A percentile compares a stretch with the other conserved stretches of the same genome.
Evolutionary conservation across 2,329 filamentous ascomycete genomes (phyloP).

Genomic region (Sphaerulina populicola): DNA sequence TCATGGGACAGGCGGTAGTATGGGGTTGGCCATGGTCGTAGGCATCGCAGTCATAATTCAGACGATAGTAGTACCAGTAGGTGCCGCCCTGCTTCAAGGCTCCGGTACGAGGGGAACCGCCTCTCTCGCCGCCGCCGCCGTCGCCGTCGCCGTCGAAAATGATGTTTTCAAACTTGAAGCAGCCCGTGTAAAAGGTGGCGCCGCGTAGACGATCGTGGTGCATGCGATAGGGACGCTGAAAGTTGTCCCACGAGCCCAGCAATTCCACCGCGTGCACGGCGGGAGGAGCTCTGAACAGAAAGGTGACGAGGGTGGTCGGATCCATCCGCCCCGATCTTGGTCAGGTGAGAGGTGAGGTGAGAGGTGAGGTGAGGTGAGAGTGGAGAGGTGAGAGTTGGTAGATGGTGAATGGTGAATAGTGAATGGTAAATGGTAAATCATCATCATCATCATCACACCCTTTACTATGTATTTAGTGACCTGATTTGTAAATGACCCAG

Average conservation of each 20-base stretch:
- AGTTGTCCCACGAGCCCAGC: slow-evolving; percentile 94
- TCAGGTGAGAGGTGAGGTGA: too few species aligned
- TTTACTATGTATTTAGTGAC: too few species aligned
- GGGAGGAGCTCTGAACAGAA: slow-evolving; percentile 36
- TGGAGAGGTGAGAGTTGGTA: too few species aligned
- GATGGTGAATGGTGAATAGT: too few species aligned
- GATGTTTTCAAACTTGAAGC: slow-evolving; percentile 75
- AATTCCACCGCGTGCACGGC: slow-evolving; percentile 64
- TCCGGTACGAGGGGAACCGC: slow-evolving; percentile 42
- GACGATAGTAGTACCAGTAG: slow-evolving; percentile 94
- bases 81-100: slow-evolving; percentile 85
- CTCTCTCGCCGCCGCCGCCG: too few species aligned
- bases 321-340: slow-evolving; percentile 24
- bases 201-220: slow-evolving; percentile 69
- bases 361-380: too few species aligned
- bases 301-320: slow-evolving; percentile 33
- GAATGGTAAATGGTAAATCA: too few species aligned
- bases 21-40: slow-evolving; percentile 64
- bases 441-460: too few species aligned
- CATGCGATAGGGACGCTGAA: slow-evolving; percentile 68
- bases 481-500: too few species aligned
- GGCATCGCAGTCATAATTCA: slow-evolving; percentile 69
- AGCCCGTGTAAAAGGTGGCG: slow-evolving; percentile 73
- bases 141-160: slow-evolving; percentile 58
- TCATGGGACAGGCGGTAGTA: slow-evolving; percentile 72